Evolutionary conservation across 192 early-diverging fungal species (phyloP).

Genomic region (Pilobolus umbonatus): DNA sequence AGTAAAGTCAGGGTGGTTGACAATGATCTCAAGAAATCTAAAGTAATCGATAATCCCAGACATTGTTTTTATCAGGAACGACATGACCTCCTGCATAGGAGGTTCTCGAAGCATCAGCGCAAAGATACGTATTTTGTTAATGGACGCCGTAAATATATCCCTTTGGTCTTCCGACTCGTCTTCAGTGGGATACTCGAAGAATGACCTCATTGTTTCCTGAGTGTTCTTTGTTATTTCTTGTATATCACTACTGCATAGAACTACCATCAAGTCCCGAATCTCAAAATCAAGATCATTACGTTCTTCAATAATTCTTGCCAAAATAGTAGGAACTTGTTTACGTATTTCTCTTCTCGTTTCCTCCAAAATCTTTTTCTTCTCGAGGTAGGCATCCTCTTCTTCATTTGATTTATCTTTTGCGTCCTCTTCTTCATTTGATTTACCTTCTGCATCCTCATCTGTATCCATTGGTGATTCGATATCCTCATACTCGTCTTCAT

Average conservation of each 20-base stretch:
- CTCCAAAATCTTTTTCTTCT: slow-evolving; percentile 17
- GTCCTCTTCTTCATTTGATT: slow-evolving; percentile 19
- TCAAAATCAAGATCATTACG: slow-evolving; percentile 60
- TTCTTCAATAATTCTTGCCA: slow-evolving; percentile 43
- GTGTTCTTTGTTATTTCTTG: background rate
- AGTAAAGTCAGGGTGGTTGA: slow-evolving; percentile 13
- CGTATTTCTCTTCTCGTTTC: slow-evolving; percentile 29
- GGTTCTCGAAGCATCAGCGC: slow-evolving; percentile 53
- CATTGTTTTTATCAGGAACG: slow-evolving; percentile 15
- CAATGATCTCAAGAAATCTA: slow-evolving; percentile 3
- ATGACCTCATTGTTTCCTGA: background rate
- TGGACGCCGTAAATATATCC: background rate
- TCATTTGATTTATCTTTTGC: slow-evolving; percentile 25
- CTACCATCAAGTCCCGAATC: slow-evolving; percentile 57
- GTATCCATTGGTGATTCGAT: background rate
- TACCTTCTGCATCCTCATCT: background rate
- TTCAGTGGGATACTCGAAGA: background rate
- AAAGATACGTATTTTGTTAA: slow-evolving; percentile 4
- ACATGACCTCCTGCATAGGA: slow-evolving; percentile 43
- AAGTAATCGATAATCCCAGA: background rate
- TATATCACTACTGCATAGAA: slow-evolving; percentile 31
- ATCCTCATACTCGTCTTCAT: slow-evolving; percentile 25
- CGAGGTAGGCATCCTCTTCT: background rate
- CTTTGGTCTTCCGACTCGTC: background rate
- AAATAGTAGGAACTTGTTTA: slow-evolving; percentile 34